A percentile compares a stretch with the other conserved stretches of the same genome.
These are phyloP conservation scores for Melampsora larici-populina DNA, from an alignment of 1,284 basidiomycete genomes.

Conservation along the genomic window DNA sequence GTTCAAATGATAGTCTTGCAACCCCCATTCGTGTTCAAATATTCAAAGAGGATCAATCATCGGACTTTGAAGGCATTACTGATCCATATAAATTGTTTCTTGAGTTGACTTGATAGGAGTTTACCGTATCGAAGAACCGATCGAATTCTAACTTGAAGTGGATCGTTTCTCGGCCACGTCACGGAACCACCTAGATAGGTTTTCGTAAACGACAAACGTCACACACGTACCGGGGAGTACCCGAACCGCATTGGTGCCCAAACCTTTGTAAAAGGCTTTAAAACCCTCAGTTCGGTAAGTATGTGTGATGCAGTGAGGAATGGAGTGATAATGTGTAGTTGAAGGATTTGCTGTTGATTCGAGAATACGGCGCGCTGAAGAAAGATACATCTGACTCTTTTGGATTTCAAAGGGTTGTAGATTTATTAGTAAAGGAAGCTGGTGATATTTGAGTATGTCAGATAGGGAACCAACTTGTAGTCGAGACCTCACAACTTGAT, in stretches of 20 bases:
- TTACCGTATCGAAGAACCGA: too few relatives aligned
- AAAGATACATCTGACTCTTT: slow-evolving; percentile 17
- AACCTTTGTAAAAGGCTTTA: slow-evolving; percentile 86
- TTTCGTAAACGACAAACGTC: slow-evolving; percentile 97
- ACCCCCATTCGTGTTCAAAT: too few relatives aligned
- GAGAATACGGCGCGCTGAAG: slow-evolving; percentile 61
- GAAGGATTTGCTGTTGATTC: slow-evolving; percentile 54
- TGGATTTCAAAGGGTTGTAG: not conserved
- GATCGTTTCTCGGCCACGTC: slow-evolving; percentile 12
- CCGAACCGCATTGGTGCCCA: slow-evolving; percentile 92
- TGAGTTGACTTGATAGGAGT: too few relatives aligned
- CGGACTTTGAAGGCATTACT: too few relatives aligned
- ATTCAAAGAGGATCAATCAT: too few relatives aligned
- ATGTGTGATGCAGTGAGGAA: slow-evolving; percentile 70
- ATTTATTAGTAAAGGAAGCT: not conserved
- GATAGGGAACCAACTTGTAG: slow-evolving; percentile 67
- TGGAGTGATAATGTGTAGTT: slow-evolving; percentile 68
- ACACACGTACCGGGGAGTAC: slow-evolving; percentile 96
- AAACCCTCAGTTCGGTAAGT: slow-evolving; percentile 79
- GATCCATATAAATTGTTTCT: too few relatives aligned
- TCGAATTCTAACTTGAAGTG: too few relatives aligned
- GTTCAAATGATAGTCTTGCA: too few relatives aligned
- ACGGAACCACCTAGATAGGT: slow-evolving; percentile 57
- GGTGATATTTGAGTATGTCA: not conserved
- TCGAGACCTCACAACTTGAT: slow-evolving; percentile 91